Percentiles rank a stretch among this genome's conserved stretches.
Conservation (phyloP, 805 yeast genomes). For the Ogataea haglerorum region DNA sequence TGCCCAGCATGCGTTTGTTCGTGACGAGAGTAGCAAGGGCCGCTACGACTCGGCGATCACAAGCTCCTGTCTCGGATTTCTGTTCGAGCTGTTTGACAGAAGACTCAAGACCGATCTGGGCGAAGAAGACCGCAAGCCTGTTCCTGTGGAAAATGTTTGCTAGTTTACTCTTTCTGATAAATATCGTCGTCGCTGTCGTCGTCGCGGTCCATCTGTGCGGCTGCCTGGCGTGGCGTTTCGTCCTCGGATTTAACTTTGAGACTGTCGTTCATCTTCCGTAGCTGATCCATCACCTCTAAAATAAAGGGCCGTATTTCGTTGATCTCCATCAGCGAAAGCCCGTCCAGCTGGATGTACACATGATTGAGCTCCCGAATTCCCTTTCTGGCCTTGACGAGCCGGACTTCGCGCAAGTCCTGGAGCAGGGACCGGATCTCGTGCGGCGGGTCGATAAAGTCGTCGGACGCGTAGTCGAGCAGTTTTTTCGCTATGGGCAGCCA, state of each 20-base stretch:
- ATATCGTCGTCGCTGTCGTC: slow-evolving; percentile 28
- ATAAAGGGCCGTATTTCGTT: slow-evolving; percentile 86
- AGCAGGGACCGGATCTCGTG: slow-evolving; percentile 66
- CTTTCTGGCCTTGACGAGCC: slow-evolving; percentile 74
- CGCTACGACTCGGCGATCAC: slow-evolving; percentile 79
- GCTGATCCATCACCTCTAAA: slow-evolving; percentile 72
- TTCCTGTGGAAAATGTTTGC: slow-evolving; percentile 62
- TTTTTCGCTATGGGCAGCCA: slow-evolving; percentile 84
- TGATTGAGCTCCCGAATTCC: slow-evolving; percentile 80
- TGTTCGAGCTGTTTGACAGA: slow-evolving; percentile 69
- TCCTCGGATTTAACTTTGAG: slow-evolving; percentile 14
- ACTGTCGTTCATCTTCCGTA: slow-evolving; percentile 52
- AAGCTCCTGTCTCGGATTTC: slow-evolving; percentile 59
- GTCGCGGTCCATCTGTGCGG: not conserved
- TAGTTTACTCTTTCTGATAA: slow-evolving; percentile 30
- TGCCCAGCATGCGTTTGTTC: slow-evolving; percentile 81
- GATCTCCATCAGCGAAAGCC: slow-evolving; percentile 78
- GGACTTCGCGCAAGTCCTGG: slow-evolving; percentile 81
- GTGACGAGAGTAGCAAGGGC: slow-evolving; percentile 79
- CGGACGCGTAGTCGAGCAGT: slow-evolving; percentile 63
- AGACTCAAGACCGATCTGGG: slow-evolving; percentile 65
- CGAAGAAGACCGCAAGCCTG: slow-evolving; percentile 49
- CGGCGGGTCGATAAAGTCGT: slow-evolving; percentile 73
- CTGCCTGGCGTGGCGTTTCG: slow-evolving; percentile 6
- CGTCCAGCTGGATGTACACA: slow-evolving; percentile 76